Conservation (phyloP, 225 moss, liverwort and hornwort species). For the Polytrichum commune region DNA sequence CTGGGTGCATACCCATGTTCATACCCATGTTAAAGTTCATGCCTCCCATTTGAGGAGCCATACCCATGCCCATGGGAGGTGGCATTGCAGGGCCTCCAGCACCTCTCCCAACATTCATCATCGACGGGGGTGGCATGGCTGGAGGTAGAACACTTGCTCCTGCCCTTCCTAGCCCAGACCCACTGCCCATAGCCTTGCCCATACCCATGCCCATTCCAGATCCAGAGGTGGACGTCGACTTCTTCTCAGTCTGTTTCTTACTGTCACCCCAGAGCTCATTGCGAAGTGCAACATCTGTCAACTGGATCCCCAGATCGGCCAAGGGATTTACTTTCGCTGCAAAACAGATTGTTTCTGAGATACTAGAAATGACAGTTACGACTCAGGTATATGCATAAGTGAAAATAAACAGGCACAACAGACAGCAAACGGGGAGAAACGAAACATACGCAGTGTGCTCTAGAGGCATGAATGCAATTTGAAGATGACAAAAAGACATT, state of each 20-base stretch:
- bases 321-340: conserved; percentile 92
- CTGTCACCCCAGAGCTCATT: conserved; percentile 69
- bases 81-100: conserved; percentile 32
- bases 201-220: conserved; percentile 55
- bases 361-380: too few species aligned
- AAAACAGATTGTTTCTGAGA: conserved; percentile 7
- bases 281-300: conserved; percentile 79
- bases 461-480: too few species aligned
- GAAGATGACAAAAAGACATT: too few species aligned
- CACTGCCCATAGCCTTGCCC: conserved; percentile 92
- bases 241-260: conserved; percentile 74
- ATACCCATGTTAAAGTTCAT: conserved; percentile 60
- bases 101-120: conserved; percentile 19
- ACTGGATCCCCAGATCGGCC: conserved; percentile 90
- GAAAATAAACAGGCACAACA: too few species aligned
- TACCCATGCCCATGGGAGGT: conserved; percentile 43
- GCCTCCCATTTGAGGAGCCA: conserved; percentile 44
- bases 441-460: too few species aligned
- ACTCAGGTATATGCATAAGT: too few species aligned
- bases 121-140: conserved; percentile 33
- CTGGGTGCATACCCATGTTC: conserved; percentile 41
- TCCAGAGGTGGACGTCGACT: conserved; percentile 29
- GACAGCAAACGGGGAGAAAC: too few species aligned
- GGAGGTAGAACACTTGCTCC: conserved; percentile 63
- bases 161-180: conserved; percentile 78